Base-by-base conservation (phyloP, 805 yeast species). In the Metschnikowia hibisci region DNA sequence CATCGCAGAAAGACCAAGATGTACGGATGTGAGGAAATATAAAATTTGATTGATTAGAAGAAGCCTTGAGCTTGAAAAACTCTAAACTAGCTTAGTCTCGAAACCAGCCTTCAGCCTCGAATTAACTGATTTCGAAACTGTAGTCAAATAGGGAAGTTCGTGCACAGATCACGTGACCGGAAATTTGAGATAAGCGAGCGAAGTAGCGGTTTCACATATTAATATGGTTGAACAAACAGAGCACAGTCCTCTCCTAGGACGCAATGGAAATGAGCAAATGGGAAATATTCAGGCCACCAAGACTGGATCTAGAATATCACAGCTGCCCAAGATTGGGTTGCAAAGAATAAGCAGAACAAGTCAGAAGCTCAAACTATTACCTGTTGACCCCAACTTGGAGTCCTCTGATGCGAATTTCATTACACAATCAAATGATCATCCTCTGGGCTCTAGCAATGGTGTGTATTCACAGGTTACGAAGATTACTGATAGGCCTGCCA, bases 401-500 rank as follows among this genome's bases (percentile, higher is more conserved):
- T 45, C 35, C 14, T 44, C 41, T 5, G 48, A 47, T 14, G 54
- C 51, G 16, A 56, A 44, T 12, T 57, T 45, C n/a, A 22, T 9
- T 15, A 56, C 49, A 6, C 63, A 49, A 16, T 62, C 61, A 22
- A 70, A 60, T 13, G 73, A 60, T 23, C 61, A 58, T 50, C 67
- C 48, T 10, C 63, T 47, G 13, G 38, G 45, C 23, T 58, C 77
- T 4, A 49, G 52, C 23, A 45, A 54, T 38, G 82, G 80, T 37
- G 89, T 87, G 4, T 86, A 87, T 60, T 84, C 96, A 0, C 95
- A 90, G 57, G 89, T 87, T 9, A 77, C 82, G 43, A 75, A 84
- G 47, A 90, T 90, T 50, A 87, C 83, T 27, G 97, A 91, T 52
- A 75, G 84, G 15, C 83, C 93, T 0, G 97, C 97, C 1, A 73